A percentile compares a stretch with the other conserved stretches of the same genome.
phyloP scores from a whole-genome alignment of 139 green algal species.

The Parachlorella kessleri region DNA sequence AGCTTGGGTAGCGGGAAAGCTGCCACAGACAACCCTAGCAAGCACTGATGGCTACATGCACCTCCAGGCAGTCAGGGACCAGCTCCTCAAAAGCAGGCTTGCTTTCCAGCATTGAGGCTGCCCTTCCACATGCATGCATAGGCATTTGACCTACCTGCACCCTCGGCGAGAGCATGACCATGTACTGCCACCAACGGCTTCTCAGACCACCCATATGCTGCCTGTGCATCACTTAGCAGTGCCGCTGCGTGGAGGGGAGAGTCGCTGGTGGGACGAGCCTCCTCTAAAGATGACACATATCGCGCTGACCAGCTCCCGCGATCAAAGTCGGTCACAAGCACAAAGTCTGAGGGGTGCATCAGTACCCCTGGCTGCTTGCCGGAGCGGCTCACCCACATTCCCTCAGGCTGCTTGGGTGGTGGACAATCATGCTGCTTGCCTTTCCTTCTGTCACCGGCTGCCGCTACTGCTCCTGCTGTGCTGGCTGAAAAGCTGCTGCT shows the following conservation, averaged over 20 bases:
- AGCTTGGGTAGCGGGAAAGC: too few relatives aligned
- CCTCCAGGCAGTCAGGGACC: too few relatives aligned
- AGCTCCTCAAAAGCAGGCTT: too few relatives aligned
- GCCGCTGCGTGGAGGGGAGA: constrained; percentile 27
- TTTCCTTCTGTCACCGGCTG: not conserved
- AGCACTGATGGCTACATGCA: too few relatives aligned
- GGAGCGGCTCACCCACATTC: constrained; percentile 10
- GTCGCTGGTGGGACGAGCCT: constrained; percentile 16
- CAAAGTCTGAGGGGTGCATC: constrained; percentile 14
- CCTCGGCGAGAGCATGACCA: constrained; percentile 30
- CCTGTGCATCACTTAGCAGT: not conserved
- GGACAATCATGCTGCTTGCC: not conserved
- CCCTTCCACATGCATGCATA: too few relatives aligned
- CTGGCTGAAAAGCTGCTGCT: not conserved
- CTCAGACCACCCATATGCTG: constrained; percentile 5
- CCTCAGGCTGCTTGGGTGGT: not conserved
- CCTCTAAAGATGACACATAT: not conserved
- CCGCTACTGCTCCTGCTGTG: not conserved
- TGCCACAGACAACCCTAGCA: not conserved
- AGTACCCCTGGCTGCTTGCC: constrained; percentile 6
- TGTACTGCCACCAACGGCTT: constrained; percentile 27
- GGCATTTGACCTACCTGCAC: constrained; percentile 7
- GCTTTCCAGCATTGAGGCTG: too few relatives aligned
- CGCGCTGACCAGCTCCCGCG: not conserved
- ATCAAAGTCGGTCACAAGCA: constrained; percentile 24